Evolutionary conservation across 441 rosid species (phyloP), one percentile per base, ranked within the genome.

Genomic region (Macaranga tanarius): DNA sequence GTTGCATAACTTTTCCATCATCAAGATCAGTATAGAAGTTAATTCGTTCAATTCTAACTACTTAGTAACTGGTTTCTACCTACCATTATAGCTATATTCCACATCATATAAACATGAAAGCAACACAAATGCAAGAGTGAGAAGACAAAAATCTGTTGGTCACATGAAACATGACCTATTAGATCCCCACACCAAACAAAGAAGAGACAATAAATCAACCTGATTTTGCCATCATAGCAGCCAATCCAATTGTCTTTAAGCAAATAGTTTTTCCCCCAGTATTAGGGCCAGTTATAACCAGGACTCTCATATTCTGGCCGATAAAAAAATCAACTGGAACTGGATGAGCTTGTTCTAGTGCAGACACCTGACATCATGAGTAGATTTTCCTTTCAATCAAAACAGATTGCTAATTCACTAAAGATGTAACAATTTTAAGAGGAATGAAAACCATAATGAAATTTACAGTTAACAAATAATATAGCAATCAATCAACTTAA

Each of bases 211-310:
- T 52, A 13, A 57, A 16, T 65, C 73, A 69, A 89, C 99, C 99
- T 82, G 99, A 88, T 86, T 92, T 95, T 72, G 96, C 98, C 99
- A 95, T 95, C 92, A 95, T 83, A 72, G 95, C 90, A 69, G 98
- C 96, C 82, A 95, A 87, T 81, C 96, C 99, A 79, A 91, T 79
- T 52, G 99, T 91, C 87, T 95, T 95, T 66, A 92, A 85, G 87
- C 90, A 90, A 67, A 89, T 88, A 61, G 98, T 95, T 88, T 95
- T 95, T 69, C 99, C 99, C 61, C 99, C 99, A 12, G 98, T 95
- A 75, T 95, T 92, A 25, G 99, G 99, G 70, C 98, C 98, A n/a
- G 99, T 95, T 70, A 95, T 88, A 64, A 91, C 83, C 77, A 92
- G 83, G 78, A 95, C 98, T 82, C 82, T 89, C 19, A 95, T 91